Evolutionary conservation across 1,139 yeast species (phyloP), one percentile per base, ranked within the genome.

Genomic region (Nakaseomyces glabratus): DNA sequence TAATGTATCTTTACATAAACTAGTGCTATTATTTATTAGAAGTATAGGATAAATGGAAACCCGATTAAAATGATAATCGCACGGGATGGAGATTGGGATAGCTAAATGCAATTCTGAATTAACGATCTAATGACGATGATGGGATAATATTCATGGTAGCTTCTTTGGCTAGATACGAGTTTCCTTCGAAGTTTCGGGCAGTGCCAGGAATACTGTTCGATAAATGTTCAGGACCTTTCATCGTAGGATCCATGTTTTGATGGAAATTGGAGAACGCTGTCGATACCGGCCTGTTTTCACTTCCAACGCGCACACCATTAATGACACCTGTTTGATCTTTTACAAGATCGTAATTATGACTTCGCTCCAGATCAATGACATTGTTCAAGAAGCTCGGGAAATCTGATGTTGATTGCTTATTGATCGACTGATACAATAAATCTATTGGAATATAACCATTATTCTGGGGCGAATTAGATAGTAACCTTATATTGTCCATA

Each of bases 361-460:
- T 20, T 5, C 18, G 15, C 4, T 26, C 21, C 6, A 26, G 21
- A 26, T 26, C 30, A 7, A 26, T 26, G n/a, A 26, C 5, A 18
- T 26, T 26, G 11, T 26, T 26, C 4, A 26, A 10, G 14, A 26
- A 26, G 7, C 21, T n/a, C 6, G 21, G 5, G 10, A 17, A 9
- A 4, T 26, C 21, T n/a, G n/a, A n/a, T n/a, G n/a, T n/a, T n/a
- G n/a, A n/a, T 11, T 18, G 17, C 9, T 17, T 26, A 7, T n/a
- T 26, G 14, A 18, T 26, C 4, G 10, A 17, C 4, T 20, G 14
- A 12, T 26, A 26, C 4, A 26, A 11, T n/a, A 21, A 26, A 15
- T 26, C 18, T 6, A 26, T 26, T 17, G 30, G 30, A 11, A 26
- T 26, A 18, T 26, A 26, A 4, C 30, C 30, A n/a, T 18, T 26